Base-by-base conservation (phyloP, 1,139 yeast species). In the Kodamaea sp. region DNA sequence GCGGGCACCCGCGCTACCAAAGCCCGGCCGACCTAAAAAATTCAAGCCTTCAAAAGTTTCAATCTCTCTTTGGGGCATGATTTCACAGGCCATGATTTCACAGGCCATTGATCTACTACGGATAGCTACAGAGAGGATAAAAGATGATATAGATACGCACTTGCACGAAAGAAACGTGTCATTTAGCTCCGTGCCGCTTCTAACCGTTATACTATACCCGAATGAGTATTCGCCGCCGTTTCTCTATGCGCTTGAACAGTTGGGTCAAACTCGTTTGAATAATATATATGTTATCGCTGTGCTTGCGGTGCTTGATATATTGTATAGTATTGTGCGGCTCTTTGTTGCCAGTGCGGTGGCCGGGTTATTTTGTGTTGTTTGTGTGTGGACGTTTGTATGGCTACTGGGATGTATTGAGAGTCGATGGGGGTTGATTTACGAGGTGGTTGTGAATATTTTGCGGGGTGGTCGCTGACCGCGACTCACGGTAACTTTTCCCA, bases 201-300 rank as follows among this genome's bases (percentile, higher is more conserved):
- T 46, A 8, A 15, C 36, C 12, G 46, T 58, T n/a, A 40, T 60
- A 6, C 24, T 58, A 7, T 45, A 50, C 36, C 65, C 66, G 5
- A 62, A 58, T 22, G 45, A 50, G n/a, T 60, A 51, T 41, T 55
- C 49, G 28, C 66, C 64, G 4, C 67, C 67, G 8, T 62, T 62
- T 35, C 55, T 55, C 10, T 48, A 48, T 41, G 51, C 51, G 11
- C 43, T 51, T 12, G 52, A 55, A 27, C 45, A 45, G 15, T 46
- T 31, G 26, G 36, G 35, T 24, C 20, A 15, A 15, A 15, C 20
- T 15, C 20, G 20, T 15, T 15, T 15, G 20, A 15, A 15, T 15
- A 15, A 15, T 10, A 29, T 25, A 7, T n/a, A 20, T 24, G 22
- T 29, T 15, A 26, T 41, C 8, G 15, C 32, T n/a, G 10, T 33